Evolutionary conservation across 2,329 filamentous ascomycete genomes (phyloP).

Genomic region (Ceratocystis variospora): DNA sequence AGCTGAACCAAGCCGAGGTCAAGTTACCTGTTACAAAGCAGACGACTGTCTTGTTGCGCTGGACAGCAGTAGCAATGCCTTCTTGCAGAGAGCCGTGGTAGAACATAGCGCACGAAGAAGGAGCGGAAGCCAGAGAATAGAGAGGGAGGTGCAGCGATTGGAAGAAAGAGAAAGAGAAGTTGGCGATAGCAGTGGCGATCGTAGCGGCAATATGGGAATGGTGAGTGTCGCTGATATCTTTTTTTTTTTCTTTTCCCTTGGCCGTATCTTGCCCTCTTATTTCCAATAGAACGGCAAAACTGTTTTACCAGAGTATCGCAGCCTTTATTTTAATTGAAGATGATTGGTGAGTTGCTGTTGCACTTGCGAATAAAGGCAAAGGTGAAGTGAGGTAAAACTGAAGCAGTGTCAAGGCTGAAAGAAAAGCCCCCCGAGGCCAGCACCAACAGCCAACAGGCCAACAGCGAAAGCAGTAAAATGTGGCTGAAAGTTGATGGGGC

Average conservation of each 20-base stretch:
- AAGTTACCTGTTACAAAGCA: conserved; percentile 67
- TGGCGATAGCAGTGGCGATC: not conserved
- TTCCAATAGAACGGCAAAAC: no score
- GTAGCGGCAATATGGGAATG: not conserved
- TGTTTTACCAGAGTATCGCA: no score
- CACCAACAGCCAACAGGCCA: not conserved
- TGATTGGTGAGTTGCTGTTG: no score
- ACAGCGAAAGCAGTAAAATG: not conserved
- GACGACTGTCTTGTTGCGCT: conserved; percentile 61
- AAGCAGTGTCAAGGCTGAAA: not conserved
- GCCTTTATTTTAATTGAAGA: no score
- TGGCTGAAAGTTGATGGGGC: conserved; percentile 9
- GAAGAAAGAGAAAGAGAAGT: not conserved
- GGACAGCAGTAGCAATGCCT: conserved; percentile 63
- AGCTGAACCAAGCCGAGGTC: not conserved
- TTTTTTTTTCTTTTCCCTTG: no score
- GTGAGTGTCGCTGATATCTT: no score
- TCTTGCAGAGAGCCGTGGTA: conserved; percentile 67
- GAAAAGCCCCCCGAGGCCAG: not conserved
- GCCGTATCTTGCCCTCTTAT: no score
- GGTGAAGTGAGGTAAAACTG: not conserved
- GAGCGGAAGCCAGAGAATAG: not conserved
- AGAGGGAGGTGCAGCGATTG: not conserved
- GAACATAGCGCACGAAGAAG: conserved; percentile 47
- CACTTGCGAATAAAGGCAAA: not conserved